Percentiles rank a stretch among this genome's conserved stretches.
phyloP scores from a whole-genome alignment of 2,329 filamentous ascomycete species.

The Aaosphaeria arxii region DNA sequence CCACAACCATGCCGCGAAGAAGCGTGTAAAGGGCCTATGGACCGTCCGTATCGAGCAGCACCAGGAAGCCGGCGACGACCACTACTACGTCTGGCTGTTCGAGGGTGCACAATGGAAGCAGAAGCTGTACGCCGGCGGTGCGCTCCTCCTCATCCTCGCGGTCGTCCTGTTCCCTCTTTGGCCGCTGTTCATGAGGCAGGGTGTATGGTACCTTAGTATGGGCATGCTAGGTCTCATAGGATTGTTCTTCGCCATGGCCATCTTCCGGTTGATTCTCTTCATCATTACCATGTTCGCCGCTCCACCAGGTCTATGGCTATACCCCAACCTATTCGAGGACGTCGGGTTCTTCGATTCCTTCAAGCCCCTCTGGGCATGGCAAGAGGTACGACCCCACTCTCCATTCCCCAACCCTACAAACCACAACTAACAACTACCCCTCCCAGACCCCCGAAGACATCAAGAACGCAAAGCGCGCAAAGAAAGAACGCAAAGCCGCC shows the following conservation, averaged over 20 bases:
- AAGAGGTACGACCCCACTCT: constrained; percentile 63
- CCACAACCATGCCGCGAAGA: constrained; percentile 56
- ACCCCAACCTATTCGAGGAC: constrained; percentile 96
- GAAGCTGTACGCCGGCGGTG: constrained; percentile 84
- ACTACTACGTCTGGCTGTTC: constrained; percentile 97
- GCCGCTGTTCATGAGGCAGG: constrained; percentile 85
- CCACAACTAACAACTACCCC: too few species aligned
- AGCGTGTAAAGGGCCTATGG: constrained; percentile 94
- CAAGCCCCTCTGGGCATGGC: constrained; percentile 95
- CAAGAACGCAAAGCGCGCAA: constrained; percentile 44
- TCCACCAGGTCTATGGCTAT: constrained; percentile 93
- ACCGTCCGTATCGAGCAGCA: constrained; percentile 94
- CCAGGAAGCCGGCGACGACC: constrained; percentile 80
- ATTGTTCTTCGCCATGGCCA: constrained; percentile 95
- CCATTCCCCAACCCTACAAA: neutral
- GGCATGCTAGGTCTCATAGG: constrained; percentile 85
- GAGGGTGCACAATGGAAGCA: constrained; percentile 92
- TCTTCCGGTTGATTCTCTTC: constrained; percentile 94
- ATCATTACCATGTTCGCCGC: constrained; percentile 82
- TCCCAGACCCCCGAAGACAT: constrained; percentile 39
- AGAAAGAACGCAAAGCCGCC: constrained; percentile 36
- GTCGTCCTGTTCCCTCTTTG: constrained; percentile 95
- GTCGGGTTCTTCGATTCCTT: constrained; percentile 98
- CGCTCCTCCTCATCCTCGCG: constrained; percentile 78
- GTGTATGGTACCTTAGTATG: constrained; percentile 97